phyloP scores from a whole-genome alignment of 257 asterid species.

The Solanum gracilifrons region DNA sequence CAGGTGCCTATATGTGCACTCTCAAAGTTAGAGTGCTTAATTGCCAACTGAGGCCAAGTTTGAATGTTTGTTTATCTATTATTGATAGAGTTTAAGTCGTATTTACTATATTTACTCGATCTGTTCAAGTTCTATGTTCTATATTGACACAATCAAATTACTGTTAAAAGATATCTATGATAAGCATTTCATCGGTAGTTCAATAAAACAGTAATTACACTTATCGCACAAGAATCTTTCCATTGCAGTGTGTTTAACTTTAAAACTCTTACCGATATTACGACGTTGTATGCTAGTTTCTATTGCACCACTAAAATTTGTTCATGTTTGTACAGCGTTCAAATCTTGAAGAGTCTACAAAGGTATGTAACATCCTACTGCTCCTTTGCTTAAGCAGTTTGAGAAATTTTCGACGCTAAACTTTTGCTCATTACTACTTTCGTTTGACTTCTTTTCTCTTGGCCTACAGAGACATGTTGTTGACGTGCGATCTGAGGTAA shows the following conservation, averaged over 20 bases:
- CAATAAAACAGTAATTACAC: background rate
- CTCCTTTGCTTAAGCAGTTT: background rate
- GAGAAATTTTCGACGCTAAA: background rate
- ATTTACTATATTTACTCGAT: background rate
- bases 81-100: background rate
- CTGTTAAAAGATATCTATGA: background rate
- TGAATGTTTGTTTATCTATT: background rate
- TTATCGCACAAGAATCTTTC: background rate
- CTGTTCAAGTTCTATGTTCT: background rate
- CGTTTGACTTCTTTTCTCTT: background rate
- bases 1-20: too few species aligned
- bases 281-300: background rate
- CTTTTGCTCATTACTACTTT: background rate
- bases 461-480: slow-evolving; percentile 39
- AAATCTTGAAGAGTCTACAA: slow-evolving; percentile 26
- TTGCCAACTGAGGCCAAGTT: background rate
- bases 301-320: background rate
- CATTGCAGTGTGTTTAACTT: background rate
- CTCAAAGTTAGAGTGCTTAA: too few species aligned
- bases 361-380: background rate
- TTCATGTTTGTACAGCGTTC: slow-evolving; percentile 25
- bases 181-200: background rate
- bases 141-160: background rate
- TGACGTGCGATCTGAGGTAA: slow-evolving; percentile 78
- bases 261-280: background rate